Evolutionary conservation across 73 alveolate genomes (phyloP).

Genomic region (Paramecium sonneborni): DNA sequence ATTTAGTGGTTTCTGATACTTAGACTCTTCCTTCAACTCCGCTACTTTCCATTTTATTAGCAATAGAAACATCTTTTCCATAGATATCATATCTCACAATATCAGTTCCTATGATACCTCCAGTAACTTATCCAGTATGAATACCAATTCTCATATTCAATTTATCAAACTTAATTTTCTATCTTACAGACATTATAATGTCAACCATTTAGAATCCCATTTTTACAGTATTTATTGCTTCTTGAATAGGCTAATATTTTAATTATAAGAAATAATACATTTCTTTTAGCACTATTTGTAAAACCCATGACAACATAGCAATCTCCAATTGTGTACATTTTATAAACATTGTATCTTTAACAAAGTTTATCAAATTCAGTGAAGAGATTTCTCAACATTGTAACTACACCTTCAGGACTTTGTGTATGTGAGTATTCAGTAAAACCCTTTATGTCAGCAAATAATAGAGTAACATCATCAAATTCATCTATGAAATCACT

Average conservation of each 20-base stretch:
- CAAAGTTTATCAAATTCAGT: constrained; percentile 65
- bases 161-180: constrained; percentile 74
- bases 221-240: constrained; percentile 80
- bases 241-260: constrained; percentile 48
- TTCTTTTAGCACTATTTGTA: constrained; percentile 64
- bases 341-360: constrained; percentile 44
- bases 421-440: constrained; percentile 53
- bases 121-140: constrained; percentile 65
- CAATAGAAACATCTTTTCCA: constrained; percentile 57
- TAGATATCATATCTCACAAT: constrained; percentile 57
- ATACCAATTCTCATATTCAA: constrained; percentile 75
- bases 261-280: not conserved
- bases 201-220: constrained; percentile 87
- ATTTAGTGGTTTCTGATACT: constrained; percentile 4
- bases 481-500: constrained; percentile 64
- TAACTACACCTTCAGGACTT: constrained; percentile 63
- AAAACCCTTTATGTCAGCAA: constrained; percentile 69
- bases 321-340: constrained; percentile 68
- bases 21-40: constrained; percentile 51
- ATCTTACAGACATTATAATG: constrained; percentile 78
- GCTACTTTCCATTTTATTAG: constrained; percentile 64
- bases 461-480: constrained; percentile 66
- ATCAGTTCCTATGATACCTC: constrained; percentile 63
- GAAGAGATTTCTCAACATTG: constrained; percentile 60
- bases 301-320: constrained; percentile 73